A percentile compares a stretch with the other conserved stretches of the same genome.
Evolutionary conservation across 1,139 yeast species (phyloP).

Genomic region (Torulaspora pretoriensis): DNA sequence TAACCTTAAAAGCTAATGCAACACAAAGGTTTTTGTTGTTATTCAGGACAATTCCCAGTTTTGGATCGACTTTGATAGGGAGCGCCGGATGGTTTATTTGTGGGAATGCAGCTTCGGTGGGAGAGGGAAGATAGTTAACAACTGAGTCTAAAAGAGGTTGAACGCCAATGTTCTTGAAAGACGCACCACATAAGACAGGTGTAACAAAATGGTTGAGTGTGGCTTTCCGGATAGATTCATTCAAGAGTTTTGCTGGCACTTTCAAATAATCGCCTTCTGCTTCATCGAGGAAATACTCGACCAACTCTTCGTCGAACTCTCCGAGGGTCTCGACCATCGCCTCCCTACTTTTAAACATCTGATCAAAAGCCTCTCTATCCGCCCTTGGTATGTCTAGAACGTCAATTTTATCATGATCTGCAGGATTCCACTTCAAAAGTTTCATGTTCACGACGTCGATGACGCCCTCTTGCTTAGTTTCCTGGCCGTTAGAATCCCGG

Average conservation of each 20-base stretch:
- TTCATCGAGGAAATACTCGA: constrained; percentile 69
- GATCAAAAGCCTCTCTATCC: constrained; percentile 42
- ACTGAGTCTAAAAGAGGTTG: constrained; percentile 90
- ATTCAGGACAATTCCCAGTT: constrained; percentile 50
- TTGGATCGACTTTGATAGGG: constrained; percentile 41
- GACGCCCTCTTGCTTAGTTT: constrained; percentile 66
- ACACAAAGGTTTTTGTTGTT: constrained; percentile 57
- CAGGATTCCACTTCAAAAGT: constrained; percentile 57
- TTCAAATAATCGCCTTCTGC: constrained; percentile 63
- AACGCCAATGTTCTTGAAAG: constrained; percentile 88
- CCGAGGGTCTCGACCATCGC: constrained; percentile 80
- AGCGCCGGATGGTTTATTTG: constrained; percentile 42
- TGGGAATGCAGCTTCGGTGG: constrained; percentile 60
- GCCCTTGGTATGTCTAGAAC: constrained; percentile 20
- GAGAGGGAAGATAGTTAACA: constrained; percentile 74
- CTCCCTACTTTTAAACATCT: constrained; percentile 58
- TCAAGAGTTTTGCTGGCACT: constrained; percentile 50
- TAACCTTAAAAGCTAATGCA: constrained; percentile 89
- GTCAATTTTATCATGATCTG: constrained; percentile 39
- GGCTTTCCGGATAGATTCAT: constrained; percentile 55
- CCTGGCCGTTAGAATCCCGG: constrained; percentile 37
- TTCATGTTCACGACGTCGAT: constrained; percentile 72
- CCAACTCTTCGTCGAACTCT: constrained; percentile 70
- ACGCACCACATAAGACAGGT: constrained; percentile 90
- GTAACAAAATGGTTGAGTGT: constrained; percentile 56